Conservation (phyloP, 179 eudicot genomes). For the Patellifolia procumbens region DNA sequence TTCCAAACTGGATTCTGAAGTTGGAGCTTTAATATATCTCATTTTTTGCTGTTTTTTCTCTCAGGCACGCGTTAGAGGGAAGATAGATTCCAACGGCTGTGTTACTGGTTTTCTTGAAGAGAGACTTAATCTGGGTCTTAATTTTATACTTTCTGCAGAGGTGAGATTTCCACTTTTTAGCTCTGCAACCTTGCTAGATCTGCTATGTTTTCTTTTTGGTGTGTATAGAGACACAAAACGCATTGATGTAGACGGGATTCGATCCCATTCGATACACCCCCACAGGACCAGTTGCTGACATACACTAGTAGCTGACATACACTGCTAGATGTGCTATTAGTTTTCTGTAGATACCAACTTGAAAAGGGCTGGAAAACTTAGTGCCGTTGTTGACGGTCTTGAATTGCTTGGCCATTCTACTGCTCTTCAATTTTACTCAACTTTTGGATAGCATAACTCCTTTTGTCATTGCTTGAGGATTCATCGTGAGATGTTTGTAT, state of each 20-base stretch:
- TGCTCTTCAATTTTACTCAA: background rate
- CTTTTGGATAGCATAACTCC: background rate
- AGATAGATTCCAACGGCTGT: slow-evolving; percentile 87
- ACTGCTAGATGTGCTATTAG: too few relatives aligned
- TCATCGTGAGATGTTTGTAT: background rate
- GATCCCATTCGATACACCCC: too few relatives aligned
- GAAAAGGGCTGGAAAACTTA: too few relatives aligned
- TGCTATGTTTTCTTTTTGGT: background rate
- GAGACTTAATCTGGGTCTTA: slow-evolving; percentile 85
- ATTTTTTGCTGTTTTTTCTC: background rate
- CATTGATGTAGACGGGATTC: too few relatives aligned
- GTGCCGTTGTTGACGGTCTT: background rate
- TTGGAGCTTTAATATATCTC: background rate
- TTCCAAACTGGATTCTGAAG: background rate
- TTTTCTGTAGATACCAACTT: too few relatives aligned
- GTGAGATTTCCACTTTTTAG: slow-evolving; percentile 37
- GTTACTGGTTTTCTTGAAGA: slow-evolving; percentile 80
- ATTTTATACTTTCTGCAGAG: slow-evolving; percentile 90
- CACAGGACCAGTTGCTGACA: too few relatives aligned
- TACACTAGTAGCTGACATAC: too few relatives aligned
- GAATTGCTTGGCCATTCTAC: background rate
- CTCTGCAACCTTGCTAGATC: slow-evolving; percentile 3
- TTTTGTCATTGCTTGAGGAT: background rate
- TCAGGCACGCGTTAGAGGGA: slow-evolving; percentile 92
- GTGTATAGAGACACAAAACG: too few relatives aligned